Base-by-base conservation (phyloP, 441 rosid genomes). In the Populus trichocarpa region DNA sequence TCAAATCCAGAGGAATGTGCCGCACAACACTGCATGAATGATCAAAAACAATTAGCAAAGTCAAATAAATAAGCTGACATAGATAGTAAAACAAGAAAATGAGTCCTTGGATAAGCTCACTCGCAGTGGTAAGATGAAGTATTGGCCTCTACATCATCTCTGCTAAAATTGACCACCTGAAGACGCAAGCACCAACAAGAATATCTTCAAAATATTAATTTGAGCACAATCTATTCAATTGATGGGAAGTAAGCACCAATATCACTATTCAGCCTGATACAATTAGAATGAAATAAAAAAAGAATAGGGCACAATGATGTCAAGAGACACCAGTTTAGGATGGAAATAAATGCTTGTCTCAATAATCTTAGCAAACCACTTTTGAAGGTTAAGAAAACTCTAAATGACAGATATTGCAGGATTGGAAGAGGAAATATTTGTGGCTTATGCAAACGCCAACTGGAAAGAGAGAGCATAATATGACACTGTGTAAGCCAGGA, bases 71-170 rank as follows among this genome's bases (percentile, higher is more conserved):
- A 68, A 1, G 16, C 25, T 22, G 59, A 40, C 25, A n/a, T 30
- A n/a, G 72, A 30, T 22, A 40, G 0, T n/a, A 11, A 38, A 67
- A 42, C 36, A 67, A 78, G 50, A 78, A 73, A 71, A 16, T 75
- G 78, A 70, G 77, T 22, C 42, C 28, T 11, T 59, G 28, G 73
- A 79, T 40, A 77, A 72, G 80, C 93, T 90, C 85, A 96, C 98
- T 86, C 72, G 96, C 92, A 82, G 80, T 96, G 99, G 83, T 96
- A 96, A 64, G 97, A 91, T 50, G 95, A 91, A 65, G 96, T 84
- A 82, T 92, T 97, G 18, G 87, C 87, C 82, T 91, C 93, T 78
- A 83, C 66, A 66, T 81, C 84, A 73, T 87, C 91, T 80, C 42
- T 81, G 78, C 82, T 83, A 68, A 91, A 82, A 83, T 82, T 83